phyloP scores from a whole-genome alignment of 768 basidiomycete species.

The Jaapia argillacea region DNA sequence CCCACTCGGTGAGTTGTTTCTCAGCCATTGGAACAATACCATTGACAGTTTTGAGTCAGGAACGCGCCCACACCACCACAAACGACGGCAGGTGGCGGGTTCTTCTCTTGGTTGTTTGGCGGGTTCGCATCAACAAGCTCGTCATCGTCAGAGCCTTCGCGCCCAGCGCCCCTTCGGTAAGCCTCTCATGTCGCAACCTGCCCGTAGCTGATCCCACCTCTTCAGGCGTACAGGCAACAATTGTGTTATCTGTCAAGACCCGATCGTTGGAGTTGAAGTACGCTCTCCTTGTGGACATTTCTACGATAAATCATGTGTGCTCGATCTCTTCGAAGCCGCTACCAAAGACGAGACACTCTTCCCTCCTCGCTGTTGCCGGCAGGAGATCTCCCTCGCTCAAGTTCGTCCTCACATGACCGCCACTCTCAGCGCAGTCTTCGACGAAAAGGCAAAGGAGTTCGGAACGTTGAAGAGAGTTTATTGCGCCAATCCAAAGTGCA shows the following conservation, averaged over 20 bases:
- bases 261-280: slow-evolving; percentile 3
- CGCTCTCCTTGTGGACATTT: slow-evolving; percentile 16
- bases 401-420: not conserved
- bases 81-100: no score
- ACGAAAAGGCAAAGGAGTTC: not conserved
- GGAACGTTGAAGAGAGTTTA: not conserved
- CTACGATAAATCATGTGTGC: slow-evolving; percentile 15
- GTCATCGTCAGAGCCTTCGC: no score
- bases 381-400: not conserved
- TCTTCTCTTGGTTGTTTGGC: no score
- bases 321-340: slow-evolving; percentile 13
- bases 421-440: not conserved
- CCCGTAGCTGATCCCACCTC: not conserved
- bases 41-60: no score
- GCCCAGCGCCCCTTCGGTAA: no score
- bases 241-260: slow-evolving; percentile 12
- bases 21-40: no score
- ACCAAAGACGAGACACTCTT: slow-evolving; percentile 14
- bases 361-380: slow-evolving; percentile 19
- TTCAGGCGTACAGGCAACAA: slow-evolving; percentile 3
- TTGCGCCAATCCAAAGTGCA: not conserved
- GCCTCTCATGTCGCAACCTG: slow-evolving; percentile 1
- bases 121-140: no score
- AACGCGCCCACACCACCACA: no score
- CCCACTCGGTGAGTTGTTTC: no score